phyloP scores from a whole-genome alignment of 2,329 filamentous ascomycete species.

The Apiospora phragmitis region DNA sequence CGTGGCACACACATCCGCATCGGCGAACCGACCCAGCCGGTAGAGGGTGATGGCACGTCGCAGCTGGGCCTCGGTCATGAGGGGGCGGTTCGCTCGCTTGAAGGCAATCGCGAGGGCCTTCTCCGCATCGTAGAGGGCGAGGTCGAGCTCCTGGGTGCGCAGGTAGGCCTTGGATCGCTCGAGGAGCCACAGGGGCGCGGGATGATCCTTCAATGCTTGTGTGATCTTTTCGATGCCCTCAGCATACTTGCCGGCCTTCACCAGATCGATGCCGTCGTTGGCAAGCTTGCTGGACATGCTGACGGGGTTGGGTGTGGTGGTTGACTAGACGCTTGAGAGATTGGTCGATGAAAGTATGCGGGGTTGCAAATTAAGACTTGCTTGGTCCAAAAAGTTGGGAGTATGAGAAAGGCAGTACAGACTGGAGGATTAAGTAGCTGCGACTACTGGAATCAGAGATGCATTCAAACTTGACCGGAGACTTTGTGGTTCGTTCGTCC shows the following conservation, averaged over 20 bases:
- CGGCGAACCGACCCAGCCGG: conserved; percentile 68
- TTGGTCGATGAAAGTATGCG: background rate
- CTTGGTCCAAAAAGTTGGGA: background rate
- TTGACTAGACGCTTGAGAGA: background rate
- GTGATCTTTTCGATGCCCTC: conserved; percentile 70
- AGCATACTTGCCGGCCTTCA: conserved; percentile 63
- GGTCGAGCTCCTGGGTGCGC: conserved; percentile 58
- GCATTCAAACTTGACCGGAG: background rate
- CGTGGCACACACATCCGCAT: conserved; percentile 71
- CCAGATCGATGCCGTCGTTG: conserved; percentile 64
- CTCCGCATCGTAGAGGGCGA: conserved; percentile 71
- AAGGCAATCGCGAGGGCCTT: conserved; percentile 61
- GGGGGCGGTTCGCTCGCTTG: conserved; percentile 70
- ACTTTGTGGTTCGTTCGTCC: background rate
- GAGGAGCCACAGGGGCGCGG: conserved; percentile 77
- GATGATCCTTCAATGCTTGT: conserved; percentile 63
- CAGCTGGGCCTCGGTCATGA: conserved; percentile 80
- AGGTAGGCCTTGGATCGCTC: conserved; percentile 79
- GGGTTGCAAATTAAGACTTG: background rate
- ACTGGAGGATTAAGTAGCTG: background rate
- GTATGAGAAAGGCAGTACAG: background rate
- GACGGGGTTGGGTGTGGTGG: background rate
- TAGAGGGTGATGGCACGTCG: conserved; percentile 75
- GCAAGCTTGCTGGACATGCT: conserved; percentile 49
- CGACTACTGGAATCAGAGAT: background rate